A percentile compares a stretch with the other conserved stretches of the same genome.
phyloP scores from a whole-genome alignment of 345 rosid species.

The Salix dunnii region DNA sequence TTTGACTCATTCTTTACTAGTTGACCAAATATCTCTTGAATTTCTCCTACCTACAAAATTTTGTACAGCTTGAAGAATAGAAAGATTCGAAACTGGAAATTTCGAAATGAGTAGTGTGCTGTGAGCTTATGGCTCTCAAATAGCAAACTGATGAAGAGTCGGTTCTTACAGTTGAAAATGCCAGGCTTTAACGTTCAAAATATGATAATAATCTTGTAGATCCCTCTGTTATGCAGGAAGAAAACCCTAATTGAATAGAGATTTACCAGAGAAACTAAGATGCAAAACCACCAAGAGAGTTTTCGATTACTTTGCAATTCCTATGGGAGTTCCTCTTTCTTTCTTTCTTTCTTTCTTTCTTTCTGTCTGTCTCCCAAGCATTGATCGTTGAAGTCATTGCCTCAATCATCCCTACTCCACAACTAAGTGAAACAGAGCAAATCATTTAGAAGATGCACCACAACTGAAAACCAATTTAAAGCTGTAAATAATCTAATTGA shows the following conservation, averaged over 20 bases:
- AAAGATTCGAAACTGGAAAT: not conserved
- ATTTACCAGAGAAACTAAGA: conserved; percentile 23
- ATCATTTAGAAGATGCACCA: not conserved
- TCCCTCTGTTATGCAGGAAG: not conserved
- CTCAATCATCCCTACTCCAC: conserved; percentile 57
- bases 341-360: conserved; percentile 59
- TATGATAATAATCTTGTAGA: not conserved
- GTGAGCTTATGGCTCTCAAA: not conserved
- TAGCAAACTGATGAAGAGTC: not conserved
- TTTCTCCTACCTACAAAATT: conserved; percentile 45
- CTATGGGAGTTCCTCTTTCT: conserved; percentile 46
- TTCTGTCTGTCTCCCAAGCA: conserved; percentile 72
- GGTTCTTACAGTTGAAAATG: not conserved
- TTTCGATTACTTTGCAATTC: conserved; percentile 38
- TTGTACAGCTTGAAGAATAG: not conserved
- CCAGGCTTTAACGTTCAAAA: not conserved
- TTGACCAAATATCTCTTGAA: conserved; percentile 52
- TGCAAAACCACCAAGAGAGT: conserved; percentile 40
- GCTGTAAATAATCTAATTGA: not conserved
- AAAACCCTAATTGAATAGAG: not conserved
- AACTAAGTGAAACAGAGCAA: conserved; percentile 9
- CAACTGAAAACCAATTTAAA: not conserved
- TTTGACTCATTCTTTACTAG: conserved; percentile 28
- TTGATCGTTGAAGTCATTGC: conserved; percentile 43
- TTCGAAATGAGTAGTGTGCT: not conserved